Base-by-base conservation (phyloP, 1,284 basidiomycete genomes). In the Neotropicomus parvogracilis region DNA sequence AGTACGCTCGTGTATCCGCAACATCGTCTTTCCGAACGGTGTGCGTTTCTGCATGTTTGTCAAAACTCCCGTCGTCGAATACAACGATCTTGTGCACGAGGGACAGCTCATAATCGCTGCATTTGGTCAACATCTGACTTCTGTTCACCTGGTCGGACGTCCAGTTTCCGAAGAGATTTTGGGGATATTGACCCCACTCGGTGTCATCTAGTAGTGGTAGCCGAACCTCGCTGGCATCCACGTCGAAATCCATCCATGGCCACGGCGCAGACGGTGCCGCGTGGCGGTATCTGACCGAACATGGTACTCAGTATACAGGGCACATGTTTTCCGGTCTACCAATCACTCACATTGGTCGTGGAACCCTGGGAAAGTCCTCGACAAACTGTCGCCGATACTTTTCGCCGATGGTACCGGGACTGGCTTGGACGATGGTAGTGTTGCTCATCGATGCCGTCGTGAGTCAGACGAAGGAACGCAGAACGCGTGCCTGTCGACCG, bases 101-200 rank as follows among this genome's bases (percentile, higher is more conserved):
- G 35, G 72, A 76, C 1, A 50, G 38, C 27, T 66, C 57, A 13
- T 42, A 32, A 17, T 55, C 40, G 37, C 50, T 40, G 28, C 59
- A 60, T 19, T 55, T 57, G 6, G 53, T 44, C 20, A 73, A 52
- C 46, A 75, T 60, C 34, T 62, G 65, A 50, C 76, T 77, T 42
- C 68, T 65, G 36, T 53, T 38, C 21, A 77, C 70, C 56, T 77
- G 76, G 1, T 54, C 55, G 9, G 35, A 46, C 2, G 74, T 76
- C 78, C 78, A 79, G 54, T 79, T 79, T 17, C 66, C 67, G 52
- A 77, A 80, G 4, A 67, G 60, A 11, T 67, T 71, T 47, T 75
- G 70, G 10, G 78, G 78, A 48, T 79, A 80, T 1, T 43, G 45
- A 1, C 6, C 31, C 66, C 65, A 70, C 33, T 49, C 29, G 12